Conservation (phyloP, 176 grass and related monocot species). For the Elymus sibiricus region DNA sequence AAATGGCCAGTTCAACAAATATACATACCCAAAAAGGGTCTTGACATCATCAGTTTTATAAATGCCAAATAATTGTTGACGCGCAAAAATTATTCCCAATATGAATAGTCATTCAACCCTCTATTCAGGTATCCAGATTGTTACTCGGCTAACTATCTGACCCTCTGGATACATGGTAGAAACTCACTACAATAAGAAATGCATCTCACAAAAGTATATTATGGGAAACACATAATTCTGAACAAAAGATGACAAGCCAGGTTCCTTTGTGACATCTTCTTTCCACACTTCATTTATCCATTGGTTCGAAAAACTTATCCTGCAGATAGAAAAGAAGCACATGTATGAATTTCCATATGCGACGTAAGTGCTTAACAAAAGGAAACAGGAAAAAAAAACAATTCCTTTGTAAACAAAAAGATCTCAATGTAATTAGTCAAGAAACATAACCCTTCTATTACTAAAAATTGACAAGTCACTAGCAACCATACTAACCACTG, state of each 20-base stretch:
- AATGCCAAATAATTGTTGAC: background rate
- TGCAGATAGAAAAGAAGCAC: constrained; percentile 10
- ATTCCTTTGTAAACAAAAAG: background rate
- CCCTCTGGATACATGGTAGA: background rate
- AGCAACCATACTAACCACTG: background rate
- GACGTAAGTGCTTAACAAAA: background rate
- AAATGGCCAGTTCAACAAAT: background rate
- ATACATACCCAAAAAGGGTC: too few species aligned
- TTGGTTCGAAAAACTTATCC: background rate
- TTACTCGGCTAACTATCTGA: background rate
- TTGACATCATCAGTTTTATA: background rate
- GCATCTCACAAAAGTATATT: background rate
- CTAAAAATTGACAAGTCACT: background rate
- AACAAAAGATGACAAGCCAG: background rate
- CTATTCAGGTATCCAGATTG: background rate
- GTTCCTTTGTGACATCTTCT: background rate
- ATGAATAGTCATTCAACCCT: background rate
- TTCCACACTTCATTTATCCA: background rate
- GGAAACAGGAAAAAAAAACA: background rate
- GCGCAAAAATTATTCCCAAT: background rate
- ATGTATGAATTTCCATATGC: constrained; percentile 8
- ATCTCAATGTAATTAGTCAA: background rate
- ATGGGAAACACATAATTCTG: background rate
- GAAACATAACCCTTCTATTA: background rate
- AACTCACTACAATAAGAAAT: background rate